Evolutionary conservation across 73 alveolate species (phyloP), one percentile per base, ranked within the genome.

Genomic region (Blepharisma stoltei): DNA sequence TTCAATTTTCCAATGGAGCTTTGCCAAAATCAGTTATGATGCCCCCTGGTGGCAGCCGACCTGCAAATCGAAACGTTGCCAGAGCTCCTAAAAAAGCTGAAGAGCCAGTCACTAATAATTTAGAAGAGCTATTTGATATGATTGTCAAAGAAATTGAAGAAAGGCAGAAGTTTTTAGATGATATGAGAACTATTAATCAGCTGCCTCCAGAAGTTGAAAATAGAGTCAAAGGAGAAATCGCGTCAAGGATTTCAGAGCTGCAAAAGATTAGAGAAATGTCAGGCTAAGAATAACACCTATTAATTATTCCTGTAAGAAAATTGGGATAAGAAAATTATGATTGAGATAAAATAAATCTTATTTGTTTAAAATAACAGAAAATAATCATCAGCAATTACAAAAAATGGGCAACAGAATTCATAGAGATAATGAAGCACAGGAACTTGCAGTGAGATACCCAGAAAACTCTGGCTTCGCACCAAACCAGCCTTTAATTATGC

Each of bases 61-160:
- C 73, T 18, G 41, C 3, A 32, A 32, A 32, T 32, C 41, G 41
- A 32, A 32, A 32, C 41, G 41, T 32, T 32, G 49, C 78, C 8
- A 76, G 44, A 50, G 55, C 81, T 37, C 67, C 44, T 8, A 69
- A 52, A 9, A 83, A 54, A 38, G 68, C 75, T 5, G 54, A 66
- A 55, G 70, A 37, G 7, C 81, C 52, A 50, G 37, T 76, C 52
- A 77, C 81, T 46, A 78, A 82, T 55, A 81, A 82, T 47, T 43
- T 76, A 41, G 86, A 82, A 54, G 85, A 65, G 11, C 25, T 82
- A 43, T 82, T 82, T 47, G 89, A 82, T 27, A 43, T 69, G 18
- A 60, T 82, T 32, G 47, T 77, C 6, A 77, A 82, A 54, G 89
- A 82, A 55, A 82, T 82, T 27, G 89, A 82, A 46, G 89, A 82